A percentile compares a stretch with the other conserved stretches of the same genome.
These are phyloP conservation scores for Monosporascus sp. DNA, from an alignment of 2,329 filamentous ascomycete genomes.

Conservation along the genomic window DNA sequence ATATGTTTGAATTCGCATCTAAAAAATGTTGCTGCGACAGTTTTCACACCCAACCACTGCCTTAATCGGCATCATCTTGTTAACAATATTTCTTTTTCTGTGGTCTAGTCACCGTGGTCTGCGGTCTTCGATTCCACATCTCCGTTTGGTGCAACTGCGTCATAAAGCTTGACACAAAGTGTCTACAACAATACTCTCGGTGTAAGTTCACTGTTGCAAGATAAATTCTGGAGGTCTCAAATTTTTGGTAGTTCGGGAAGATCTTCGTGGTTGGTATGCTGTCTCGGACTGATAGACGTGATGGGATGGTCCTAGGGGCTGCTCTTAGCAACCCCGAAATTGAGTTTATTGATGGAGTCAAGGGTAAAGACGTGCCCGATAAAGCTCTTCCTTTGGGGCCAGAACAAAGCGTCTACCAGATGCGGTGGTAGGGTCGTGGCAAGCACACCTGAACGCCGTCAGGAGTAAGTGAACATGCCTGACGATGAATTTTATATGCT, in stretches of 20 bases:
- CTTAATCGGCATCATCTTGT: too few species aligned
- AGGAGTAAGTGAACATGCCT: slow-evolving; percentile 19
- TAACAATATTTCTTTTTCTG: too few species aligned
- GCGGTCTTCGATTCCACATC: too few species aligned
- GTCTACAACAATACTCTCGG: slow-evolving; percentile 10
- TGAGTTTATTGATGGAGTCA: slow-evolving; percentile 41
- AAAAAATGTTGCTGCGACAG: too few species aligned
- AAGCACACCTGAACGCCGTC: slow-evolving; percentile 34
- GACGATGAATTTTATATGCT: not conserved
- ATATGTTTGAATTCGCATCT: too few species aligned
- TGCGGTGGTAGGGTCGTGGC: slow-evolving; percentile 30
- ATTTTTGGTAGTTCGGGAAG: slow-evolving; percentile 40
- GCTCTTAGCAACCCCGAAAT: slow-evolving; percentile 39
- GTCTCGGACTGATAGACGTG: slow-evolving; percentile 43
- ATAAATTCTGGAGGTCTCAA: not conserved
- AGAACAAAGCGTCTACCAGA: slow-evolving; percentile 25
- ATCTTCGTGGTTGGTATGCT: slow-evolving; percentile 47
- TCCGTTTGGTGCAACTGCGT: too few species aligned
- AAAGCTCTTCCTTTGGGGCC: slow-evolving; percentile 29
- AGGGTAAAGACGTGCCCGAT: slow-evolving; percentile 32
- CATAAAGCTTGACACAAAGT: too few species aligned
- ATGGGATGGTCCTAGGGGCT: slow-evolving; percentile 43
- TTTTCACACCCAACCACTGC: too few species aligned
- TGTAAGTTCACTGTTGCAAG: slow-evolving; percentile 3
- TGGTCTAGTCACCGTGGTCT: too few species aligned